Conservation (phyloP, 352 stramenopile species). For the Globisporangium radiosum region DNA sequence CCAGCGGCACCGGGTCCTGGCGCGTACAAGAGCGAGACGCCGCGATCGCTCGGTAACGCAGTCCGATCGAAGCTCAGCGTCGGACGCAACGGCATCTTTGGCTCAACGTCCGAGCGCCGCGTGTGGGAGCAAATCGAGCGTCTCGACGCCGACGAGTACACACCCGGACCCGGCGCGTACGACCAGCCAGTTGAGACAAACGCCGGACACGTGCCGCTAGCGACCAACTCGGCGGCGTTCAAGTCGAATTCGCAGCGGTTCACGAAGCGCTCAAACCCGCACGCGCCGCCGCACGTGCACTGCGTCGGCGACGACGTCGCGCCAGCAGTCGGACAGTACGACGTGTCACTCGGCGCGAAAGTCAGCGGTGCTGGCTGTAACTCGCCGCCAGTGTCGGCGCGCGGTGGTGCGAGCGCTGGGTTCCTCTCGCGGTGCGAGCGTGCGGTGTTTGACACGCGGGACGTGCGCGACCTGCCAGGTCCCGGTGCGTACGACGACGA, state of each 20-base stretch:
- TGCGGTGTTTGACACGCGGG: slow-evolving; percentile 34
- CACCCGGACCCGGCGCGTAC: slow-evolving; percentile 58
- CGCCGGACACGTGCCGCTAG: slow-evolving; percentile 27
- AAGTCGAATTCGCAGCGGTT: slow-evolving; percentile 55
- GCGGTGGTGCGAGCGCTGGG: slow-evolving; percentile 6
- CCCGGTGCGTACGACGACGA: slow-evolving; percentile 35
- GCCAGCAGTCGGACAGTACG: slow-evolving; percentile 48
- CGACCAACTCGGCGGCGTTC: slow-evolving; percentile 43
- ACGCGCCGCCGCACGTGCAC: slow-evolving; percentile 44
- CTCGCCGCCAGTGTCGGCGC: slow-evolving; percentile 10
- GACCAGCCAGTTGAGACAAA: slow-evolving; percentile 16
- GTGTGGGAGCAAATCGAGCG: slow-evolving; percentile 56
- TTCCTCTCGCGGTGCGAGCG: slow-evolving; percentile 45
- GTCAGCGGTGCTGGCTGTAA: too few relatives aligned
- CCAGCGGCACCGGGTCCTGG: slow-evolving; percentile 36
- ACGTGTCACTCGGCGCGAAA: slow-evolving; percentile 9
- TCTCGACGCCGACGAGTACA: slow-evolving; percentile 36
- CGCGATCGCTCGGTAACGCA: slow-evolving; percentile 43
- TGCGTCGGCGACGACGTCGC: slow-evolving; percentile 35
- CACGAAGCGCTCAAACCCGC: slow-evolving; percentile 26
- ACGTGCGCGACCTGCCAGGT: slow-evolving; percentile 34
- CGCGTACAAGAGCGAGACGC: slow-evolving; percentile 57
- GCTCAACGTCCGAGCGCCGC: slow-evolving; percentile 64
- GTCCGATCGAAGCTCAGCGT: slow-evolving; percentile 43
- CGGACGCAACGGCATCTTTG: slow-evolving; percentile 64